Evolutionary conservation across 2,329 filamentous ascomycete species (phyloP), one percentile per base, ranked within the genome.

Genomic region (Fusarium sp.): DNA sequence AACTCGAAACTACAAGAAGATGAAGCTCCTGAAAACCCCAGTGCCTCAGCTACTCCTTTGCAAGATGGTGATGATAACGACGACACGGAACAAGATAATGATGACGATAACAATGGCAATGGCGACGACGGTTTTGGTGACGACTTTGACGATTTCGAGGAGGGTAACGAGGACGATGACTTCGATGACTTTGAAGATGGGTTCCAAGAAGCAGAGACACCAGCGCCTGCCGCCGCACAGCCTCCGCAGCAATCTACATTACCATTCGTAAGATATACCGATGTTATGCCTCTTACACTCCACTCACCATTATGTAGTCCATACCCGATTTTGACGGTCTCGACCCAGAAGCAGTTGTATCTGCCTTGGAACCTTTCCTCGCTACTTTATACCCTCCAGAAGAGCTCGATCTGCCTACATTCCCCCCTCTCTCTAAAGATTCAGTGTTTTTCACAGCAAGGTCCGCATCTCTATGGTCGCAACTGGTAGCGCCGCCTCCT

Each of bases 401-500:
- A 59, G 82, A 86, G 68, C 83, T 87, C 64, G 84, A 87, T 58
- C 80, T 86, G 26, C 85, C 87, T 18, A 79, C 82, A 9, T 82
- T 86, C 46, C 87, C 85, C 62, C 83, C 85, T 60, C 81, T 84
- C n/a, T 83, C 84, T 11, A 86, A 85, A 74, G 85, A 86, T 37
- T 86, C 92, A 46, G 88, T 94, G 54, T 96, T 98, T 81, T 89
- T 93, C 59, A 97, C 93, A 42, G 92, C 94, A 56, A 90, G 95
- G 64, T 97, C 93, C 67, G 91, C 93, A 60, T 98, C 96, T 0
- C 86, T 99, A 37, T 99, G 96, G 96, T 94, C 95, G 42, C 96
- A 99, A 83, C 90, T 99, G 7, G 94, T 98, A 33, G 95, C 95
- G 4, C 95, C 96, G 23, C 96, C 96, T 4, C 95, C 96, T 5